A percentile compares a stretch with the other conserved stretches of the same genome.
Conservation (phyloP, 2,329 filamentous ascomycete species). For the Dactylonectria macrodidyma region DNA sequence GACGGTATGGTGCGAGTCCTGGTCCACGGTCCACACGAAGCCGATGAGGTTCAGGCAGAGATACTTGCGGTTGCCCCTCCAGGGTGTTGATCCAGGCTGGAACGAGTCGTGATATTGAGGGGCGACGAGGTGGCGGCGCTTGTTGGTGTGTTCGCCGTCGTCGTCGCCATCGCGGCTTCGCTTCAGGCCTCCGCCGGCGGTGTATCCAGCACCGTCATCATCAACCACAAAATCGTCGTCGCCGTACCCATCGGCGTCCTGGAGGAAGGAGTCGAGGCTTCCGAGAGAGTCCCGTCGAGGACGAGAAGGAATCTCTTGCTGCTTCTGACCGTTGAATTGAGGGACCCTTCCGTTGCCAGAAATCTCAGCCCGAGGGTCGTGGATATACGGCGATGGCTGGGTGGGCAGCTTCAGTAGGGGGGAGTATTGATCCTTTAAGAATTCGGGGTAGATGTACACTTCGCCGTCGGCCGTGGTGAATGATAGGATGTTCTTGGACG, state of each 20-base stretch:
- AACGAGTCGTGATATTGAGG: constrained; percentile 87
- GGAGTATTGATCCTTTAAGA: constrained; percentile 72
- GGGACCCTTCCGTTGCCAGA: constrained; percentile 75
- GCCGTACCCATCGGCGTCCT: constrained; percentile 66
- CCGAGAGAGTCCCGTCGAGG: constrained; percentile 77
- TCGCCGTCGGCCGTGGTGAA: constrained; percentile 96
- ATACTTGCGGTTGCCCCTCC: constrained; percentile 94
- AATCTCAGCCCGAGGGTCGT: constrained; percentile 81
- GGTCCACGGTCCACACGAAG: constrained; percentile 97
- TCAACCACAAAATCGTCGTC: constrained; percentile 92
- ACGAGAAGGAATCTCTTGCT: constrained; percentile 62
- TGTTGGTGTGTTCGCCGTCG: constrained; percentile 60
- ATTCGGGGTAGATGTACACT: constrained; percentile 88
- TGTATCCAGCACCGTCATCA: constrained; percentile 94
- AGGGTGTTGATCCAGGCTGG: constrained; percentile 95
- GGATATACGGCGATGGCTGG: constrained; percentile 88
- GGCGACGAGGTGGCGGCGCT: constrained; percentile 65
- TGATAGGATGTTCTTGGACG: constrained; percentile 87
- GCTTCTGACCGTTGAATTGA: constrained; percentile 68
- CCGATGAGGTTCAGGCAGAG: constrained; percentile 94
- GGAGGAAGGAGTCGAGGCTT: constrained; percentile 86
- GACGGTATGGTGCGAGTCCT: constrained; percentile 93
- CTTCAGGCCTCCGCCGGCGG: constrained; percentile 68
- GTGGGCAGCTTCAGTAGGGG: constrained; percentile 69
- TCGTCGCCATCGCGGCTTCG: constrained; percentile 69